A percentile compares a stretch with the other conserved stretches of the same genome.
These are phyloP conservation scores for Arthrobotrys entomopaga DNA, from an alignment of 2,329 filamentous ascomycete species.

Conservation along the genomic window DNA sequence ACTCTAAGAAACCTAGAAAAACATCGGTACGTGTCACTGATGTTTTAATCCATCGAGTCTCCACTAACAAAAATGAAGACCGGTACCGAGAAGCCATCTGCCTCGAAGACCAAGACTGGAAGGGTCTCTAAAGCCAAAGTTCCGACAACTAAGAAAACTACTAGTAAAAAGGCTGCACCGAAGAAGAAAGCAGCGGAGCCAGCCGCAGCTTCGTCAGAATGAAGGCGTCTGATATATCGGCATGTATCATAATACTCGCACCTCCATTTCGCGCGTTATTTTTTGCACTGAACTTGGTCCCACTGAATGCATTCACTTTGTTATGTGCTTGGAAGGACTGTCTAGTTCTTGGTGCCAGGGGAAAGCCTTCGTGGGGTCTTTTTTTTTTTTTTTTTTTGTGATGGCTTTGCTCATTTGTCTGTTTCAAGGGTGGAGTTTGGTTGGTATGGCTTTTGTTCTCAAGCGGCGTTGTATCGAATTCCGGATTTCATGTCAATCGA, in stretches of 20 bases:
- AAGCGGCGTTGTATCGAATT: conserved; percentile 1
- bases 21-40: conserved; percentile 12
- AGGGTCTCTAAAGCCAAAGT: conserved; percentile 44
- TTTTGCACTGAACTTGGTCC: too few relatives aligned
- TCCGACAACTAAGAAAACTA: conserved; percentile 26
- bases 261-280: too few relatives aligned
- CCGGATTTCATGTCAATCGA: background rate
- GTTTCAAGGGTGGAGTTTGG: conserved; percentile 53
- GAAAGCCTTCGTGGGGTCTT: background rate
- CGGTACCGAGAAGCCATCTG: conserved; percentile 28
- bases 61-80: conserved; percentile 1
- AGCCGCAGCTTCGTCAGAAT: conserved; percentile 19
- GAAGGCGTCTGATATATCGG: background rate
- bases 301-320: too few relatives aligned
- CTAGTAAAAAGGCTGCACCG: conserved; percentile 29
- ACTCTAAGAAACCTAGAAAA: conserved; percentile 51
- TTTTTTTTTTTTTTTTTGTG: background rate
- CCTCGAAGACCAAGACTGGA: conserved; percentile 46
- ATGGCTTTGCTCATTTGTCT: background rate
- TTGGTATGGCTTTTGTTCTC: conserved; percentile 20
- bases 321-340: too few relatives aligned
- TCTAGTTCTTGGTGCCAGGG: too few relatives aligned
- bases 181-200: conserved; percentile 45
- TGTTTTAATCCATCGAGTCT: background rate
- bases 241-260: too few relatives aligned